Base-by-base conservation (phyloP, 2,329 filamentous ascomycete genomes). In the Ophiostoma pallidulum region DNA sequence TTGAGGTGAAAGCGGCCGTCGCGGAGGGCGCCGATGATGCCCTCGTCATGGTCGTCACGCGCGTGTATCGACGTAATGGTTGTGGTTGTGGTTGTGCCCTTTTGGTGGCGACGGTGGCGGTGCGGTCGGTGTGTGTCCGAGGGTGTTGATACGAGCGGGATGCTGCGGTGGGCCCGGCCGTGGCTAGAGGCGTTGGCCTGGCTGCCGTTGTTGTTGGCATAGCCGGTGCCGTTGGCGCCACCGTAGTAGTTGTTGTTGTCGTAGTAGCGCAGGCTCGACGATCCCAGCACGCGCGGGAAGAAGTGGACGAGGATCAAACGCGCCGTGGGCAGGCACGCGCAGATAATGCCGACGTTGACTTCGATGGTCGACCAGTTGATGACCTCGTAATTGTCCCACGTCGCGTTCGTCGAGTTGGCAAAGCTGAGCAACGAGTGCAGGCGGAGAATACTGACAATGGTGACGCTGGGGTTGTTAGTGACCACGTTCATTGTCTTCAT, bases 361-460 rank as follows among this genome's bases (percentile, higher is more conserved):
- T 66, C 64, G 26, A 65, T 57, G 3, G 59, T 61, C 14, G 61
- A 64, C 62, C 62, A 65, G 13, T 58, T 50, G 26, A 54, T 58
- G 14, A 64, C 56, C 31, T 54, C 55, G 41, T 55, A 59, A 35
- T 62, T 57, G 50, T 63, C 59, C 56, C 57, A 60, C 0, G 62
- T 63, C 5, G 59, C 55, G 50, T 65, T 64, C 3, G 24, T 42
- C 4, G 61, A 61, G 45, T 56, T 57, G 13, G 57, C 54, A 20
- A 64, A 61, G 8, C 32, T 39, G 41, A 61, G 56, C n/a, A 65
- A 55, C 4, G 59, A 58, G 5, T 57, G 54, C 10, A 65, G 54
- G 8, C 62, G 59, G 18, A 20, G 36, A 53, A 41, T 61, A 54
- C 50, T 62, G 36, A 66, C 59, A 16, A 66, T 33, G 8, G 62